Evolutionary conservation across 345 rosid genomes (phyloP), one percentile per base, ranked within the genome.

Genomic region (Brassica carinata): DNA sequence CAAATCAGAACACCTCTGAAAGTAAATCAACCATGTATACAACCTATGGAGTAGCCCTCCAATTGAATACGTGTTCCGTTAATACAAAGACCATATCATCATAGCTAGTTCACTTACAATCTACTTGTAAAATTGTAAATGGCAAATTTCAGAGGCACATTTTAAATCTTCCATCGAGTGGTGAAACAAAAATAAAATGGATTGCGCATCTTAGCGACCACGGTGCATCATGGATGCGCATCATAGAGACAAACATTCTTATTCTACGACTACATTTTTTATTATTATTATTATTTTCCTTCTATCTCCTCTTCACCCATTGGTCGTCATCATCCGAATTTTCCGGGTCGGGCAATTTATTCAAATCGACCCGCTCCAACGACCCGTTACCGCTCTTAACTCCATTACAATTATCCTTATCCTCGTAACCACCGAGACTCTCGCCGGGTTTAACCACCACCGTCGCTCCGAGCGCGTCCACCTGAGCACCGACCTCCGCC

Each of bases 311-410:
- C 58, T 78, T 78, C 72, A 71, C 82, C 83, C 85, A 86, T 55
- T 86, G 93, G 38, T 65, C 85, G 33, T 89, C 93, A 5, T 33
- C 58, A 18, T 75, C 83, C 71, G 85, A 86, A 38, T 83, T 90
- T 78, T 93, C 99, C 85, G 97, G 94, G 89, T 93, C 96, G 83
- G 99, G 99, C 67, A 89, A 19, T 79, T 96, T 92, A 72, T 96
- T 96, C 91, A 96, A 83, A 81, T 96, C 99, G 14, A 92, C 96
- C 86, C 91, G 88, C 70, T 86, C 88, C 73, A 84, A 34, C 0
- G 3, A 59, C 79, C 78, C 89, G 85, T 75, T 85, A 87, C 85
- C 61, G 75, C 31, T 40, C 57, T 64, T 64, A 51, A 36, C 15
- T 61, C 74, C 48, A 51, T 59, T 48, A 53, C 63, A 64, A 23